Conservation (phyloP, 257 asterid genomes). For the Ligustrum vulgare region DNA sequence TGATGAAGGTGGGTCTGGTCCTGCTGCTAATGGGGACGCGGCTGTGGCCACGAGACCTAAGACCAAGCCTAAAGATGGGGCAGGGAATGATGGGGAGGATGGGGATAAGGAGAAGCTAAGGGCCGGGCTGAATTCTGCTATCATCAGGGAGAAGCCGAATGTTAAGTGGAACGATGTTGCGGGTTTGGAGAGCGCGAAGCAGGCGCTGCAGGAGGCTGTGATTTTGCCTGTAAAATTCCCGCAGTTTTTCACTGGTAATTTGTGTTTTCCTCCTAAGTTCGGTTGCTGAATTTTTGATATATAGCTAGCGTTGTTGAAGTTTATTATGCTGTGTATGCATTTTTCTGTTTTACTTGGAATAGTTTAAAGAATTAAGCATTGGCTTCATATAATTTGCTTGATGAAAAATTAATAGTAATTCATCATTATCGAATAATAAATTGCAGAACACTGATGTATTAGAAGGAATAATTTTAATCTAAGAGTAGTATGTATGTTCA, state of each 20-base stretch:
- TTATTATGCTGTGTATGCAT: neutral
- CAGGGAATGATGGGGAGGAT: conserved; percentile 47
- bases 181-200: conserved; percentile 57
- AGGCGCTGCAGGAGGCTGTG: conserved; percentile 61
- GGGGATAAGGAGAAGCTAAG: conserved; percentile 69
- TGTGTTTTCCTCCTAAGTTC: neutral
- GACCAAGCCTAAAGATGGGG: conserved; percentile 59
- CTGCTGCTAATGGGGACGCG: conserved; percentile 52
- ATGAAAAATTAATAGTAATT: neutral
- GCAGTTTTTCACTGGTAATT: conserved; percentile 51
- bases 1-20: conserved; percentile 59
- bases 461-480: neutral
- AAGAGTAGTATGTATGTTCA: neutral
- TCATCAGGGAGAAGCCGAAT: conserved; percentile 50
- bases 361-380: neutral
- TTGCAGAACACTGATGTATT: neutral
- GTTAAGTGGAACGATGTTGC: conserved; percentile 61
- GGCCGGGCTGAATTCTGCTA: conserved; percentile 52
- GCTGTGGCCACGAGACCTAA: conserved; percentile 64
- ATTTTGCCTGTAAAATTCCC: conserved; percentile 58
- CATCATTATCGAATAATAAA: neutral
- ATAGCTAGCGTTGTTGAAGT: neutral
- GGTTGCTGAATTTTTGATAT: neutral
- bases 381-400: neutral
- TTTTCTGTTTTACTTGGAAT: neutral